Evolutionary conservation across 495 filamentous ascomycete genomes (phyloP), one percentile per base, ranked within the genome.

Genomic region (Aspergillus sclerotiicarbonarius): DNA sequence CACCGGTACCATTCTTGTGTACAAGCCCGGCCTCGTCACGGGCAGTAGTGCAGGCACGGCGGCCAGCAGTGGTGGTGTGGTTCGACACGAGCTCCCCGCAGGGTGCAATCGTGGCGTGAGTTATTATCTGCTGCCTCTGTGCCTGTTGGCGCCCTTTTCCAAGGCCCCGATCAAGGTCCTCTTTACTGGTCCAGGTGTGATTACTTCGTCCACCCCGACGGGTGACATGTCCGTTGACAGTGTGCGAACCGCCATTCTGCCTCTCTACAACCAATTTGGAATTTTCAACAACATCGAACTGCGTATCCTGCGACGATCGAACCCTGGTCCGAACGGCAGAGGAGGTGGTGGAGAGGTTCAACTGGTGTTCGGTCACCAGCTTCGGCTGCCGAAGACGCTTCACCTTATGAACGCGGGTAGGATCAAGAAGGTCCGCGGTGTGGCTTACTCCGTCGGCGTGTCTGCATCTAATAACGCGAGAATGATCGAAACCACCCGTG

Each of bases 301-400:
- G 32, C 82, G 94, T 16, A 87, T 97, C 20, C 70, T 96, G 35
- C 80, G 83, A 54, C 78, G 94, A 41, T 91, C 90, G 3, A 95
- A 91, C 67, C 76, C 85, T 0, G 89, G 90, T 0, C 77, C 80
- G 3, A 80, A 82, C 49, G 91, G 90, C 4, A 81, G 78, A 46
- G 91, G 91, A 13, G 91, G 91, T 41, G 89, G 86, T n/a, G 94
- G 94, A 45, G 84, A 96, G 43, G 93, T 98, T 10, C 92, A 96
- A 73, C 75, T 99, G 53, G 80, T 90, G 19, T 98, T 99, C 68
- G 91, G 86, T 15, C 90, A 91, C 62, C 94, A 99, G 73, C 84
- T 97, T 9, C 85, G 93, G 39, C 76, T 97, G 41, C 92, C 95
- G 13, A 96, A 94, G 77, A 98, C 95, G 45, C 78, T 99, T 68